Evolutionary conservation across 441 rosid genomes (phyloP).

Genomic region (Viola pubescens): DNA sequence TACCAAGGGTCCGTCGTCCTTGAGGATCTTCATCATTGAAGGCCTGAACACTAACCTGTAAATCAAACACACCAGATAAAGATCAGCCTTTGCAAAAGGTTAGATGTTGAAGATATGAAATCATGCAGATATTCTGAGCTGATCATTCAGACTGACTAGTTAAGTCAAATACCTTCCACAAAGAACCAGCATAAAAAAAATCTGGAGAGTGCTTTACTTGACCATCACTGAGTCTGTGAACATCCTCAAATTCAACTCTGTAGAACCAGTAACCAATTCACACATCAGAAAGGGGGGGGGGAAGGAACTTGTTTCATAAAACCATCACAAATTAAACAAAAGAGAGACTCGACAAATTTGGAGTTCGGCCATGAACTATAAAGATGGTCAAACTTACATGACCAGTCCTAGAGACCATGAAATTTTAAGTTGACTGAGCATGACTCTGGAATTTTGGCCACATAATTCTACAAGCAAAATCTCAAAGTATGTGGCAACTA

Average conservation of each 20-base stretch:
- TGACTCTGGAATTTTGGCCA: background rate
- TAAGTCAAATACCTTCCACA: constrained; percentile 75
- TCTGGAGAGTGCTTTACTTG: constrained; percentile 96
- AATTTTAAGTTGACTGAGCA: background rate
- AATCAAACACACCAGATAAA: constrained; percentile 15
- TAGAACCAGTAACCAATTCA: constrained; percentile 21
- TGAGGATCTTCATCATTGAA: constrained; percentile 95
- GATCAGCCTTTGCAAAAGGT: background rate
- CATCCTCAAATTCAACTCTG: constrained; percentile 89
- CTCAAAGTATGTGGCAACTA: background rate
- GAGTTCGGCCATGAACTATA: background rate
- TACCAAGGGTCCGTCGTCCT: constrained; percentile 93
- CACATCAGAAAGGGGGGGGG: constrained; percentile 15
- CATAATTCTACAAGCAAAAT: too few relatives aligned
- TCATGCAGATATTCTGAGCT: background rate
- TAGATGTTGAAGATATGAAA: background rate
- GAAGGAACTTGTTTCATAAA: background rate
- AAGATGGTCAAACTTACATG: too few relatives aligned
- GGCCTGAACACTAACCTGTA: constrained; percentile 90
- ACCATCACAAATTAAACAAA: constrained; percentile 1
- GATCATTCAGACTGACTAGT: background rate
- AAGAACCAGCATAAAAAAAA: constrained; percentile 87
- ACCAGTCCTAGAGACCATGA: too few relatives aligned
- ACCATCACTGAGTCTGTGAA: constrained; percentile 77
- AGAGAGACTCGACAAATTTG: background rate